A percentile compares a stretch with the other conserved stretches of the same genome.
Conservation (phyloP, 2,329 filamentous ascomycete species). For the Pestalotiopsis fici region DNA sequence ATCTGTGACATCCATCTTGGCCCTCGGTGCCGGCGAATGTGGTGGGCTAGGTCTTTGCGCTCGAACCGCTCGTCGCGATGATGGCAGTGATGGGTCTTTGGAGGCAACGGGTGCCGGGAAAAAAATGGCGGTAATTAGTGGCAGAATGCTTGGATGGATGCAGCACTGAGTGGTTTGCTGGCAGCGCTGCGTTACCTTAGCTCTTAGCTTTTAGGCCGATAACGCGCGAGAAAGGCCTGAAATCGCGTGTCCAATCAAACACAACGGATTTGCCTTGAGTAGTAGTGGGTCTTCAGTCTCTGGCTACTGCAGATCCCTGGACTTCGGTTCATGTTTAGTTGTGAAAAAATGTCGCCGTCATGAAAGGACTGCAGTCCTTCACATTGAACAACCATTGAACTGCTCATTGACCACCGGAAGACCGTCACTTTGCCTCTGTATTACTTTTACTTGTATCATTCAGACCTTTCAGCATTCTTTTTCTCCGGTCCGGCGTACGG, state of each 20-base stretch:
- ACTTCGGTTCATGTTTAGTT: conserved; percentile 8
- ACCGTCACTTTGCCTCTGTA: conserved; percentile 1
- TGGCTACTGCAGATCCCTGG: conserved; percentile 6
- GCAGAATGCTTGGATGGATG: conserved; percentile 23
- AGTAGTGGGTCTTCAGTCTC: neutral
- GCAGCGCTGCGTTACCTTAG: neutral
- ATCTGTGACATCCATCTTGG: conserved; percentile 50
- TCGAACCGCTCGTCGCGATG: neutral
- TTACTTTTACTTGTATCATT: neutral
- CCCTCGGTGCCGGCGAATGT: neutral
- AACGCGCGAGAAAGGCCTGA: neutral
- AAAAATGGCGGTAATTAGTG: conserved; percentile 26
- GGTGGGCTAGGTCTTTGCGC: neutral
- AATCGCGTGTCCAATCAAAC: neutral
- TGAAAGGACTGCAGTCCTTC: conserved; percentile 14
- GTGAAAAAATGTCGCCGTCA: conserved; percentile 25
- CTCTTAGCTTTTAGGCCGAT: neutral
- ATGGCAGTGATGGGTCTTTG: neutral
- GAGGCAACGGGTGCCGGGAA: neutral
- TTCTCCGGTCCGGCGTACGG: neutral
- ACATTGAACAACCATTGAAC: conserved; percentile 3
- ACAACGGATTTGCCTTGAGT: neutral
- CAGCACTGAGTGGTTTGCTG: neutral
- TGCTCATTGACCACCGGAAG: neutral
- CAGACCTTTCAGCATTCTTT: neutral